Conservation (phyloP, 176 grass and related monocot genomes). For the Avena insularis region DNA sequence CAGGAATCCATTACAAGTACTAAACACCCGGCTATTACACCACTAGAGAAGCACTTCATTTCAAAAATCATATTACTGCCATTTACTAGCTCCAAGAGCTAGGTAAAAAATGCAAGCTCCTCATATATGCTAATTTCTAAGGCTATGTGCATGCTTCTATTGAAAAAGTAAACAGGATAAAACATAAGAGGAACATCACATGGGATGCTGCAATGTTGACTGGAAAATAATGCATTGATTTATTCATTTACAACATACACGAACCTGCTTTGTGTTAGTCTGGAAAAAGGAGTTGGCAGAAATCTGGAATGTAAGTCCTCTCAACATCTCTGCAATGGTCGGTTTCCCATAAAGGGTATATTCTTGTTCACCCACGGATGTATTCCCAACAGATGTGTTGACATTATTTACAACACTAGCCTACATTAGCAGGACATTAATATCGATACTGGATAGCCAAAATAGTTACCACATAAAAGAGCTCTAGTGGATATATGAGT, state of each 20-base stretch:
- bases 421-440: conserved; percentile 48
- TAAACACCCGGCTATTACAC: neutral
- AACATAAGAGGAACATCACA: too few relatives aligned
- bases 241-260: conserved; percentile 28
- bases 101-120: neutral
- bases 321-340: conserved; percentile 82
- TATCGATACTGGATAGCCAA: conserved; percentile 29
- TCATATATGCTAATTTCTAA: conserved; percentile 14
- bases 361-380: conserved; percentile 88
- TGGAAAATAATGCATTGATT: too few relatives aligned
- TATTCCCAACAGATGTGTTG: conserved; percentile 87
- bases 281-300: conserved; percentile 99
- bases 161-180: too few relatives aligned
- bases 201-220: too few relatives aligned
- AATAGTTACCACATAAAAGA: conserved; percentile 4
- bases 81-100: conserved; percentile 16
- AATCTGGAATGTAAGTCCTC: conserved; percentile 96
- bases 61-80: neutral
- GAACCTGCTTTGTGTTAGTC: conserved; percentile 93
- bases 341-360: conserved; percentile 89
- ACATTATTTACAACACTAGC: conserved; percentile 93
- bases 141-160: neutral
- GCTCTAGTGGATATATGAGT: neutral
- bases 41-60: conserved; percentile 5
- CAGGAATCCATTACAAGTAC: neutral